Evolutionary conservation across 306 rosid species (phyloP).

Genomic region (Cicer yamashitae): DNA sequence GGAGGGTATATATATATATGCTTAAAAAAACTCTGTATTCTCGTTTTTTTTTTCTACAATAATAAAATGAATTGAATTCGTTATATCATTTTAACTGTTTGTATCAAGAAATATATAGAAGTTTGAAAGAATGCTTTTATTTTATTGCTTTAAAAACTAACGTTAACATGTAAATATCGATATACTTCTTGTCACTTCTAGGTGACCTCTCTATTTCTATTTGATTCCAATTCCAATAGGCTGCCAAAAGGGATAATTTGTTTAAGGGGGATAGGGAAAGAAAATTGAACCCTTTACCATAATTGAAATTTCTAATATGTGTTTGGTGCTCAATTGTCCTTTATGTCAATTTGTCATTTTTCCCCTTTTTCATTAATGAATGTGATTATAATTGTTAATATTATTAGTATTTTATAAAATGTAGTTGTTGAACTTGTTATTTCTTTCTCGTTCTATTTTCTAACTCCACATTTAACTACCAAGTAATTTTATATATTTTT

Average conservation of each 20-base stretch:
- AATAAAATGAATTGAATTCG: background rate
- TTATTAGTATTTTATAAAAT: too few relatives aligned
- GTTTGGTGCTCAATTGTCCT: background rate
- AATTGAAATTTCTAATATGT: background rate
- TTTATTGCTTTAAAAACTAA: background rate
- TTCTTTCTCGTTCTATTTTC: too few relatives aligned
- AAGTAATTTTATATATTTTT: too few relatives aligned
- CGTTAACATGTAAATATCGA: background rate
- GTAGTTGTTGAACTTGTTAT: too few relatives aligned
- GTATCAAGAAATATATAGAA: background rate
- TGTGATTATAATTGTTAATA: too few relatives aligned
- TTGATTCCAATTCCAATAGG: background rate
- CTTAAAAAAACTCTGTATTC: too few relatives aligned
- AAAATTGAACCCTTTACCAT: background rate
- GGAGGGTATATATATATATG: too few relatives aligned
- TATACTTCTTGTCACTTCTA: background rate
- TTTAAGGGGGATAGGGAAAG: background rate
- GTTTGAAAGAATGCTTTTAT: background rate
- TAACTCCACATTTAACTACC: too few relatives aligned
- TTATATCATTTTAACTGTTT: background rate
- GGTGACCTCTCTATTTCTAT: background rate
- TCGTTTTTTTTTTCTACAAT: too few relatives aligned
- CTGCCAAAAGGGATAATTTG: constrained; percentile 12
- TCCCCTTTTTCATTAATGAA: background rate
- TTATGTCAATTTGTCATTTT: background rate